Evolutionary conservation across 108 stramenopile genomes (phyloP), one percentile per base, ranked within the genome.

Genomic region (Cyclotella cryptica): DNA sequence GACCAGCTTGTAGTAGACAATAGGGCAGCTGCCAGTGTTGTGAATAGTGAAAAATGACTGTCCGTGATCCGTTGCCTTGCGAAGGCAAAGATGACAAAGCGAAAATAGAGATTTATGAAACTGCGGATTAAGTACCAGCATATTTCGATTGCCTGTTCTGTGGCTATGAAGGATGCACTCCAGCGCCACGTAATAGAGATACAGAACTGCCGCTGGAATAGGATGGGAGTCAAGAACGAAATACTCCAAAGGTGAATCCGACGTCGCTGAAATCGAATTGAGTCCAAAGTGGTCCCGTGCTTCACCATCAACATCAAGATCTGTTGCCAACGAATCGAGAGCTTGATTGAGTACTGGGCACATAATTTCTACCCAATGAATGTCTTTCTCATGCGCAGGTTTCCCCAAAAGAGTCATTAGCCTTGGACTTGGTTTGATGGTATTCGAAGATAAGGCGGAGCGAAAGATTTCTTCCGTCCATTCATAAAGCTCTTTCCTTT

Each of bases 31-130:
- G 9, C 64, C 64, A 19, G 44, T 65, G 27, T 22, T 43, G 43
- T 45, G 42, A 45, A 65, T 65, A 26, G 13, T 28, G 21, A 65
- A 65, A 0, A 14, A 44, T 45, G 19, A 17, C 21, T 8, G 5
- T 9, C 28, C 41, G 28, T 29, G 19, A 45, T 65, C 27, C 12
- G 22, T 65, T 17, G 44, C 64, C 43, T 65, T 65, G 19, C 10
- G 2, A 10, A 65, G 42, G 43, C 27, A 65, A 28, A 65, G 45
- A 44, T 65, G 64, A 65, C 64, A 65, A 3, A 65, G 43, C 13
- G 64, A 45, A 65, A 44, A 65, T 13, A 65, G 13, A 0, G 64
- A 65, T 65, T 45, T 65, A 45, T 65, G 64, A 46, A 65, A 65
- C 43, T 65, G 64, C 5, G 43, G 43, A 45, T 65, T 65, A 19